Conservation (phyloP, 345 rosid species). For the Hibiscus trionum region DNA sequence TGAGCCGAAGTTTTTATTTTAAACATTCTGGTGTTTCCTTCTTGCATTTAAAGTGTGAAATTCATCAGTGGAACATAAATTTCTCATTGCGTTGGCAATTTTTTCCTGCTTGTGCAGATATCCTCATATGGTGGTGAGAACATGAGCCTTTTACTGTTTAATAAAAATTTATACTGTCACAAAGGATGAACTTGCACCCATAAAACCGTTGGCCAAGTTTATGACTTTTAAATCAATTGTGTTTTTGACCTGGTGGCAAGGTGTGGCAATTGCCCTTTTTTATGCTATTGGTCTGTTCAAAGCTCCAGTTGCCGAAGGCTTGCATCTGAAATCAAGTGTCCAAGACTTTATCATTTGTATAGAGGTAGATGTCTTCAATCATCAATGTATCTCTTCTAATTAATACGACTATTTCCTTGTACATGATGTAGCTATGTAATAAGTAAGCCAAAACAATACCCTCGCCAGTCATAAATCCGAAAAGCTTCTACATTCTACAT, state of each 20-base stretch:
- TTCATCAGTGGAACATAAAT: background rate
- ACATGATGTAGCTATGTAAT: background rate
- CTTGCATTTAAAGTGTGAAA: background rate
- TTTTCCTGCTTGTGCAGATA: conserved; percentile 51
- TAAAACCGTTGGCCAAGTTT: conserved; percentile 90
- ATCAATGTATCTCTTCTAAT: conserved; percentile 5
- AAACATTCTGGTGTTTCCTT: background rate
- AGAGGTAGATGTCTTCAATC: conserved; percentile 57
- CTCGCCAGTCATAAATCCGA: no score
- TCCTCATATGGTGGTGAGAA: conserved; percentile 87
- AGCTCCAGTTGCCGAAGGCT: conserved; percentile 69
- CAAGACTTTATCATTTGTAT: conserved; percentile 97
- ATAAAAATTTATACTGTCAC: conserved; percentile 86
- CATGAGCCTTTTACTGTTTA: conserved; percentile 95
- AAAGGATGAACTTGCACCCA: conserved; percentile 81
- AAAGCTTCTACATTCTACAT: no score
- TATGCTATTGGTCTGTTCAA: conserved; percentile 76
- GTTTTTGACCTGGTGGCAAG: conserved; percentile 99
- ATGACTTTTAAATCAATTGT: conserved; percentile 87
- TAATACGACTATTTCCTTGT: no score
- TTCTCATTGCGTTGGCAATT: conserved; percentile 3
- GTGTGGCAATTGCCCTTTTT: conserved; percentile 88
- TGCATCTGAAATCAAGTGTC: conserved; percentile 79
- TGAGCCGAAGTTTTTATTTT: background rate
- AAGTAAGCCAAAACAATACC: background rate